Base-by-base conservation (phyloP, 2,329 filamentous ascomycete genomes). In the Trichoderma gracile region DNA sequence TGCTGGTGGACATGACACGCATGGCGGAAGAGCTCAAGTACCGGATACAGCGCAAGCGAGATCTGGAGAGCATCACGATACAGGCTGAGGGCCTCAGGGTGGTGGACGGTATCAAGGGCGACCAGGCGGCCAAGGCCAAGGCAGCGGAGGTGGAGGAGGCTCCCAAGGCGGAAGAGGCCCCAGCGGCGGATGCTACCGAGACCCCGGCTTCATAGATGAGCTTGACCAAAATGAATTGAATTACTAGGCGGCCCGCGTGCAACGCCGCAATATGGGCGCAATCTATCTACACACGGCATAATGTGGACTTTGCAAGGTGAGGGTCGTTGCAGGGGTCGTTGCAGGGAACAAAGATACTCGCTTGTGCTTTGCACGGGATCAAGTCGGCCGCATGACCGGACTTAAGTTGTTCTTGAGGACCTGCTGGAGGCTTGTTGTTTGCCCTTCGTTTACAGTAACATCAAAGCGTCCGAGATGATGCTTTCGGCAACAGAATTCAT, bases 1-100 rank as follows among this genome's bases (percentile, higher is more conserved):
- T 93, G 47, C 78, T 93, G 64, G 86, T 97, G 23, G 80, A 88
- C 60, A 81, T 90, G 68, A 78, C 77, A 38, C 81, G 87, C 63
- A 78, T 93, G 72, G 85, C 87, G 3, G 75, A 79, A 14, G 89
- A 92, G 76, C 81, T 93, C 47, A 85, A 83, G 75, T 71, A 50
- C 40, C 73, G 79, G 17, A 74, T 81, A 56, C 72, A 75, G 64
- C 75, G 78, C 65, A 81, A 80, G 71, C 74, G 76, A 57, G 75
- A 77, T 69, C 71, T 82, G 42, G 80, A 83, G 63, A 72, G 76
- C 21, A 73, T 82, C 66, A 77, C 77, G 3, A 73, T 73, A 65
- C 75, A 77, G 63, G 80, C 79, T 17, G 79, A 79, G 69, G 80
- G 80, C 25, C 73, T 82, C 46, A 77, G 76, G 67, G 80, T 82